phyloP scores from a whole-genome alignment of 306 rosid species.

The Psophocarpus tetragonolobus region DNA sequence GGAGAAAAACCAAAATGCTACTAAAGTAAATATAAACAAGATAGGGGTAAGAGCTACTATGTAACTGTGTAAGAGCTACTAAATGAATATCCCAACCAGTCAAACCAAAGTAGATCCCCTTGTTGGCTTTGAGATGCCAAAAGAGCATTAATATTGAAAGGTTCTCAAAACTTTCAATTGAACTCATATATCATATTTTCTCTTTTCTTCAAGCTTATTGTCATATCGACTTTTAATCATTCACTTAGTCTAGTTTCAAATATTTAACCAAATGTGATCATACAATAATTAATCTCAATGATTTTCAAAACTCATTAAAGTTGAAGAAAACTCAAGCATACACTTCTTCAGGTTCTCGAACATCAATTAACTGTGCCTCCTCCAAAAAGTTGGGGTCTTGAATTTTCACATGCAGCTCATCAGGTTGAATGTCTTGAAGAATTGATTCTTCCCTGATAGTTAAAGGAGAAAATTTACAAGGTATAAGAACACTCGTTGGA shows the following conservation, averaged over 20 bases:
- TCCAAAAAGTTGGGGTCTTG: constrained; percentile 74
- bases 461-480: constrained; percentile 31
- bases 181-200: neutral
- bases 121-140: constrained; percentile 8
- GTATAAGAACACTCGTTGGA: constrained; percentile 26
- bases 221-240: constrained; percentile 6
- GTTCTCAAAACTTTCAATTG: constrained; percentile 1
- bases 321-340: constrained; percentile 42
- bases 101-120: constrained; percentile 5
- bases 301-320: constrained; percentile 17
- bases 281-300: neutral
- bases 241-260: neutral
- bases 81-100: constrained; percentile 15
- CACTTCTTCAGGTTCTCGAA: constrained; percentile 97
- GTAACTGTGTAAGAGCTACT: neutral
- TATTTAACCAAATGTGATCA: constrained; percentile 8
- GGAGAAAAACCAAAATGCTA: constrained; percentile 10
- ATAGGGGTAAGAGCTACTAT: constrained; percentile 8
- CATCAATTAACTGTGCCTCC: constrained; percentile 85
- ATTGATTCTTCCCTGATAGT: constrained; percentile 66
- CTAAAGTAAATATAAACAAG: constrained; percentile 8
- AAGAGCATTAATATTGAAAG: constrained; percentile 6
- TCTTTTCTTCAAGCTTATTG: constrained; percentile 7
- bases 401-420: constrained; percentile 63
- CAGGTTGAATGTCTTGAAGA: constrained; percentile 77